Evolutionary conservation across 331 rosid genomes (phyloP).

Genomic region (Cydonia oblonga): DNA sequence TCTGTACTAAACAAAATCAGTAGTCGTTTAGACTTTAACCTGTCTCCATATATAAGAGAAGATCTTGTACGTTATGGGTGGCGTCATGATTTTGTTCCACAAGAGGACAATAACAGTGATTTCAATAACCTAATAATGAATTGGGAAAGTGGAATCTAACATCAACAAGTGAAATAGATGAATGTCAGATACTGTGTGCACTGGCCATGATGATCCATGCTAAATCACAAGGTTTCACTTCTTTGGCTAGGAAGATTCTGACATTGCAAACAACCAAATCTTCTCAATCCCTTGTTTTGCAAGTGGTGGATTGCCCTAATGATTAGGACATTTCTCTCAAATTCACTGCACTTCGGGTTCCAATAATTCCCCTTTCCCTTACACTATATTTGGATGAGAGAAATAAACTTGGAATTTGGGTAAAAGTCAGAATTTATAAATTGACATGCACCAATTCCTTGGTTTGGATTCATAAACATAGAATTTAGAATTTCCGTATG

Average conservation of each 20-base stretch:
- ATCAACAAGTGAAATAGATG: neutral
- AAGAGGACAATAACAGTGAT: neutral
- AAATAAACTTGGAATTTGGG: no score
- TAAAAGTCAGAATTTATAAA: no score
- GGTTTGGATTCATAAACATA: no score
- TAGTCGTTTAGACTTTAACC: neutral
- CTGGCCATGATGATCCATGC: neutral
- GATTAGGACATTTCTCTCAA: no score
- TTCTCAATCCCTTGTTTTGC: no score
- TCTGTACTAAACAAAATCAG: neutral
- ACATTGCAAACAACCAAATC: constrained; percentile 1
- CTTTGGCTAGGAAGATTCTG: neutral
- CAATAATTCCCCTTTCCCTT: no score
- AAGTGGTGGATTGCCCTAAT: no score
- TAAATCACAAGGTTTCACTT: neutral
- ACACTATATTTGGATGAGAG: no score
- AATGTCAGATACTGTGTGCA: neutral
- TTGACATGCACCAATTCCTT: no score
- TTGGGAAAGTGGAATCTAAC: neutral
- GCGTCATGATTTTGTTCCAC: neutral
- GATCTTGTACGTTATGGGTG: neutral
- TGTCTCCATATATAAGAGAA: neutral
- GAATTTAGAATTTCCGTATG: no score
- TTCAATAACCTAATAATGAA: neutral
- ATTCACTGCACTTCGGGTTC: accelerated